These are phyloP conservation scores for Eurotiales sp. DNA, from an alignment of 2,329 filamentous ascomycete species.

Conservation along the genomic window DNA sequence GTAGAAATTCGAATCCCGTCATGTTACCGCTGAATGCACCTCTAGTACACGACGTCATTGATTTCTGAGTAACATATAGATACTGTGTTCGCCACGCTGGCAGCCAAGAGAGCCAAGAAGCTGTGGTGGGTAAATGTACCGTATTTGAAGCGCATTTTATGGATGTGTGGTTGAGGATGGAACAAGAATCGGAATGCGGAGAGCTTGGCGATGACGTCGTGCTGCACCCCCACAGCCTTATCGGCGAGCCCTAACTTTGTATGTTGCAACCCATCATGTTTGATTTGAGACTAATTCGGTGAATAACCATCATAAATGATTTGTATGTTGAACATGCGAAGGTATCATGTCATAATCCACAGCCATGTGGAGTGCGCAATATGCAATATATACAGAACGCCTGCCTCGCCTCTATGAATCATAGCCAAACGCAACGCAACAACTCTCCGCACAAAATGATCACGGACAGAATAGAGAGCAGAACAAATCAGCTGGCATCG, in stretches of 20 bases:
- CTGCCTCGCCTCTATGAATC: constrained; percentile 6
- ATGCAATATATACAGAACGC: constrained; percentile 4
- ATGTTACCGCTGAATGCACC: too few species aligned
- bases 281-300: too few species aligned
- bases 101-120: background rate
- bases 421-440: background rate
- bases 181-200: background rate
- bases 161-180: too few species aligned
- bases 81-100: background rate
- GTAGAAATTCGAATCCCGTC: too few species aligned
- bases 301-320: too few species aligned
- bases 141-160: background rate
- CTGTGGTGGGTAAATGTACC: too few species aligned
- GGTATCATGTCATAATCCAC: background rate
- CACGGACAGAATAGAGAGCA: background rate
- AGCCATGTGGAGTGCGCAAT: background rate
- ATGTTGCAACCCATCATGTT: too few species aligned
- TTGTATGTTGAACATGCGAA: too few species aligned
- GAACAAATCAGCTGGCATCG: constrained; percentile 21
- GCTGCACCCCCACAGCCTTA: background rate
- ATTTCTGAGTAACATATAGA: background rate
- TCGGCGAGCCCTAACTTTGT: constrained; percentile 1
- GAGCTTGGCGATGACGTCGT: background rate
- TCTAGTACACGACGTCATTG: constrained; percentile 8
- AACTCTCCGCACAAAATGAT: background rate